These are phyloP conservation scores for Vaccinium myrtillus DNA, from an alignment of 148 eudicot species.

Conservation along the genomic window DNA sequence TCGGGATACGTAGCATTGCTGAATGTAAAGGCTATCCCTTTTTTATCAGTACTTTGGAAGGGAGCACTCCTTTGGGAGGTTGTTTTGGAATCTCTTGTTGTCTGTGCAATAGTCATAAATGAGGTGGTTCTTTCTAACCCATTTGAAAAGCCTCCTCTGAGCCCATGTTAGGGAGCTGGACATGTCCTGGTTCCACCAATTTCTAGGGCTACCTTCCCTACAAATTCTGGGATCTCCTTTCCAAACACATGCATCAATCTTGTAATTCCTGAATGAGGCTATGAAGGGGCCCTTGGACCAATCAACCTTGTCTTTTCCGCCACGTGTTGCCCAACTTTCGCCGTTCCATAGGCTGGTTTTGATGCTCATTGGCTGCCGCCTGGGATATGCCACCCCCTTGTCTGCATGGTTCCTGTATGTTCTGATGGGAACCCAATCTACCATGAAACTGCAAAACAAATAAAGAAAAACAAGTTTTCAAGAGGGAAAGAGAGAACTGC, in stretches of 20 bases:
- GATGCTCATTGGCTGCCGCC: conserved; percentile 68
- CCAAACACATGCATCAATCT: conserved; percentile 86
- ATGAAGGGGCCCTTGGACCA: conserved; percentile 74
- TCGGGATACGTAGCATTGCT: too few relatives aligned
- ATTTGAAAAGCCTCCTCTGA: conserved; percentile 62
- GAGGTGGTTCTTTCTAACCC: conserved; percentile 71
- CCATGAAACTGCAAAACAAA: conserved; percentile 60
- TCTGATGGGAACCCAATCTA: conserved; percentile 84
- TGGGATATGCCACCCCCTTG: conserved; percentile 67
- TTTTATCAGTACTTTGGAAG: conserved; percentile 52
- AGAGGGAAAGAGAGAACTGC: background rate
- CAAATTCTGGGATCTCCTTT: conserved; percentile 50
- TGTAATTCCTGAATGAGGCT: conserved; percentile 54
- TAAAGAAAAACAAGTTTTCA: background rate
- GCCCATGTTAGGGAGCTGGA: conserved; percentile 43
- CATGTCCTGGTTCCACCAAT: conserved; percentile 73
- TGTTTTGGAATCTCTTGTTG: conserved; percentile 50
- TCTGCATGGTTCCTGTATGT: conserved; percentile 78
- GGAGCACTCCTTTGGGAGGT: conserved; percentile 71
- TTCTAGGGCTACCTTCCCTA: conserved; percentile 32
- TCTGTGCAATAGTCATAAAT: conserved; percentile 87
- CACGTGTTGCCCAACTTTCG: conserved; percentile 74
- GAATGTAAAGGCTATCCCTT: too few relatives aligned
- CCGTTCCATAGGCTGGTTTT: conserved; percentile 79
- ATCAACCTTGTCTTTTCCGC: conserved; percentile 69